Evolutionary conservation across 352 stramenopile genomes (phyloP).

Genomic region (Peronosclerospora sorghi): DNA sequence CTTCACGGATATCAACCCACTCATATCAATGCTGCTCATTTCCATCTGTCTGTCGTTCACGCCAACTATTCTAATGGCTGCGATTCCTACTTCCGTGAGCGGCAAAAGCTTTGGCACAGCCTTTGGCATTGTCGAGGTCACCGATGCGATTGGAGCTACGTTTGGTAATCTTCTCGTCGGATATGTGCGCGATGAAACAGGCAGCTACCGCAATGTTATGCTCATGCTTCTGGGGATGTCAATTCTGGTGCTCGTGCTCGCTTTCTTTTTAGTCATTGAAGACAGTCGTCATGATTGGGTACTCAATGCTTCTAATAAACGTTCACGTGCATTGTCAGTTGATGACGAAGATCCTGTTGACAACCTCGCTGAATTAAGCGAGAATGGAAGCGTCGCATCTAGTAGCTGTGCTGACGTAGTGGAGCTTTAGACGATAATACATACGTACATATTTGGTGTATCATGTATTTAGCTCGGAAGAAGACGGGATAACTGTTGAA

Average conservation of each 20-base stretch:
- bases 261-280: conserved; percentile 50
- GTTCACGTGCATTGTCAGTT: conserved; percentile 42
- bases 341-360: conserved; percentile 46
- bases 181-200: conserved; percentile 70
- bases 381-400: conserved; percentile 11
- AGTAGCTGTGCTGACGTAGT: conserved; percentile 4
- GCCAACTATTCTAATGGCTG: conserved; percentile 81
- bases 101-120: conserved; percentile 68
- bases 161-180: conserved; percentile 80
- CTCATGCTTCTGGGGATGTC: conserved; percentile 72
- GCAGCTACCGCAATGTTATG: conserved; percentile 77
- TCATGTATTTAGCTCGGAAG: conserved; percentile 37
- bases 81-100: conserved; percentile 69
- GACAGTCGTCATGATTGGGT: conserved; percentile 46
- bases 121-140: conserved; percentile 84
- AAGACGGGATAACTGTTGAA: conserved; percentile 13
- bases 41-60: conserved; percentile 80
- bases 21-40: conserved; percentile 82
- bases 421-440: background rate
- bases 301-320: conserved; percentile 41
- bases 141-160: conserved; percentile 66
- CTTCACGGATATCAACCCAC: conserved; percentile 63
- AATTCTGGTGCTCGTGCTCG: conserved; percentile 51
- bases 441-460: conserved; percentile 14
- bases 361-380: conserved; percentile 20